Evolutionary conservation across 75 land plant genomes (phyloP), one percentile per base, ranked within the genome.

Genomic region (Pinus taeda): DNA sequence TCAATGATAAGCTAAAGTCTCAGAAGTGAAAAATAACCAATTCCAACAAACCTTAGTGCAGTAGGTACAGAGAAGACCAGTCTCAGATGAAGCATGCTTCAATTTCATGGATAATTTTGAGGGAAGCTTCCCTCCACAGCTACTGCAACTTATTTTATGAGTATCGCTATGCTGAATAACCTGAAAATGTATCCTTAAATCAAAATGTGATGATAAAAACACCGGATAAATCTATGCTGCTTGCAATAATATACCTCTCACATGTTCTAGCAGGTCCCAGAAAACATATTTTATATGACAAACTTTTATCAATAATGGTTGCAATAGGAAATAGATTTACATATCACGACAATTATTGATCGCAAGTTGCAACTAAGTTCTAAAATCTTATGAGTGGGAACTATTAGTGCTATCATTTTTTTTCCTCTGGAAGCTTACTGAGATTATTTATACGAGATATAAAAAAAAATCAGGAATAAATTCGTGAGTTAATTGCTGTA

Each of bases 71-170:
- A 84, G 37, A 29, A 74, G 24, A 21, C 57, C 57, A 53, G 12
- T 55, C 30, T 49, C 29, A 21, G 56, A 26, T 39, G 75, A 55
- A 57, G 24, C 71, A 63, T 15, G 8, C 58, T 75, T 76, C 18
- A 18, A 45, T 58, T 77, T 80, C 53, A 57, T 36, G 49, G 45
- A 14, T 45, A 24, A 59, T 77, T 77, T 81, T 84, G 21, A 12
- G 21, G 67, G 67, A 53, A 84, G 65, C 15, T 15, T 37, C 22
- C 53, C 61, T 33, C 79, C 85, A 80, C 85, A 84, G 59, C 82
- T 84, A 56, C 62, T n/a, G 60, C 79, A 84, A 53, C 22, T 42
- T 67, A 39, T 22, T 49, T 72, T 55, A 72, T 26, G 15, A 55
- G 8, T 33, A 72, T 24, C 24, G 22, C n/a, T 55, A 26, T 55